These are phyloP conservation scores for Russula olivacea DNA, from an alignment of 768 basidiomycete species.

Conservation along the genomic window DNA sequence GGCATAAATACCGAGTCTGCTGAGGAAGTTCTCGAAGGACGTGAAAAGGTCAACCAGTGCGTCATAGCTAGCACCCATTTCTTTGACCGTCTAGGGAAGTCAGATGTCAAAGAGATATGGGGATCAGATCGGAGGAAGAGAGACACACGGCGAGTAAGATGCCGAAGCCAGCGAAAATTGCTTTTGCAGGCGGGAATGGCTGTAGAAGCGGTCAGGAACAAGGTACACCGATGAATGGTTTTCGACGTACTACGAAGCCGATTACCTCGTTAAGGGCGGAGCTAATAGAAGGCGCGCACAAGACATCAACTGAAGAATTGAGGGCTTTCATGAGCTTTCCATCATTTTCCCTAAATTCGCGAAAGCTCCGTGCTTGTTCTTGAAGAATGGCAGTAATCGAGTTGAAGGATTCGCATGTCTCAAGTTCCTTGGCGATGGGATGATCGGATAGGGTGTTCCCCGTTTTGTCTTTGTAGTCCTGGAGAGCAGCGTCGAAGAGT, in stretches of 20 bases:
- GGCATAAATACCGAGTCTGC: neutral
- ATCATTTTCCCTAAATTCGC: neutral
- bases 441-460: neutral
- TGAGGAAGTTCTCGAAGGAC: conserved; percentile 1
- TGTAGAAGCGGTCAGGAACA: neutral
- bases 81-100: neutral
- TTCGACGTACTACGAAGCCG: neutral
- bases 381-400: neutral
- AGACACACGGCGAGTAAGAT: neutral
- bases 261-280: neutral
- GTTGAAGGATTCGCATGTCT: neutral
- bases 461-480: neutral
- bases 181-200: neutral
- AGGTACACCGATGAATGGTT: neutral
- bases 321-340: neutral
- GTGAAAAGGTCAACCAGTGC: neutral
- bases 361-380: neutral
- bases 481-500: neutral
- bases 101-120: neutral
- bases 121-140: neutral
- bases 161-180: neutral
- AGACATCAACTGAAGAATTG: neutral
- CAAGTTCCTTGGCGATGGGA: neutral
- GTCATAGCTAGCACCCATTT: neutral
- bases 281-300: neutral